Evolutionary conservation across 2,329 filamentous ascomycete genomes (phyloP).

Genomic region (Westerdykella sp.): DNA sequence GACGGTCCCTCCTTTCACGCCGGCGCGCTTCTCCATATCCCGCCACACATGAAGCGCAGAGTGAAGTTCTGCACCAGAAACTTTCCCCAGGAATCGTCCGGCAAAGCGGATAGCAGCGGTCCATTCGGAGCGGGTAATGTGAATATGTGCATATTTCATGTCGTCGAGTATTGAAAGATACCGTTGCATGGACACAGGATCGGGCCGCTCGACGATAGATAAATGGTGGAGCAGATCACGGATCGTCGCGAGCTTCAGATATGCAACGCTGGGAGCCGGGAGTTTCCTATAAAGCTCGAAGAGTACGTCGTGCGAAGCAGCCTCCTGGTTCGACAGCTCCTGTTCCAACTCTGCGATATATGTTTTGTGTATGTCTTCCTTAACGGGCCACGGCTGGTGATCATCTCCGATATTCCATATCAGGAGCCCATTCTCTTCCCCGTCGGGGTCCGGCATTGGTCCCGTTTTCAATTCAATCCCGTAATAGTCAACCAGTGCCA

Average conservation of each 20-base stretch:
- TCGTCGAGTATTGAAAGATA: slow-evolving; percentile 83
- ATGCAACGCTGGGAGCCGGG: slow-evolving; percentile 48
- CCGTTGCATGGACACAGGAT: slow-evolving; percentile 59
- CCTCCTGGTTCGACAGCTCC: slow-evolving; percentile 40
- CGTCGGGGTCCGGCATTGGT: slow-evolving; percentile 22
- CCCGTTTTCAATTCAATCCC: slow-evolving; percentile 21
- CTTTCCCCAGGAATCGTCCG: slow-evolving; percentile 59
- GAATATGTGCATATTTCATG: slow-evolving; percentile 66
- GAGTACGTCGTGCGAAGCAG: slow-evolving; percentile 42
- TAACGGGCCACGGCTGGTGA: slow-evolving; percentile 30
- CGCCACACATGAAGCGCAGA: slow-evolving; percentile 73
- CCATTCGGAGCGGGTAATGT: slow-evolving; percentile 66
- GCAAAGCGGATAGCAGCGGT: slow-evolving; percentile 77
- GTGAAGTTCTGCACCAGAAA: slow-evolving; percentile 56
- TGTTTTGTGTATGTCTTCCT: slow-evolving; percentile 31
- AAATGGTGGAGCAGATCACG: slow-evolving; percentile 62
- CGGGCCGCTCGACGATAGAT: slow-evolving; percentile 54
- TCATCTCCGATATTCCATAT: slow-evolving; percentile 29
- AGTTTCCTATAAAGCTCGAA: slow-evolving; percentile 50
- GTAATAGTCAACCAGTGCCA: slow-evolving; percentile 46
- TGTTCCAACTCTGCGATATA: slow-evolving; percentile 32
- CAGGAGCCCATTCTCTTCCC: slow-evolving; percentile 24
- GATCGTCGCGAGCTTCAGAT: slow-evolving; percentile 48
- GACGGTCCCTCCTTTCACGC: slow-evolving; percentile 61
- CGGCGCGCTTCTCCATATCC: slow-evolving; percentile 75